These are phyloP conservation scores for Penicillium crustosum DNA, from an alignment of 2,329 filamentous ascomycete species.

Conservation along the genomic window DNA sequence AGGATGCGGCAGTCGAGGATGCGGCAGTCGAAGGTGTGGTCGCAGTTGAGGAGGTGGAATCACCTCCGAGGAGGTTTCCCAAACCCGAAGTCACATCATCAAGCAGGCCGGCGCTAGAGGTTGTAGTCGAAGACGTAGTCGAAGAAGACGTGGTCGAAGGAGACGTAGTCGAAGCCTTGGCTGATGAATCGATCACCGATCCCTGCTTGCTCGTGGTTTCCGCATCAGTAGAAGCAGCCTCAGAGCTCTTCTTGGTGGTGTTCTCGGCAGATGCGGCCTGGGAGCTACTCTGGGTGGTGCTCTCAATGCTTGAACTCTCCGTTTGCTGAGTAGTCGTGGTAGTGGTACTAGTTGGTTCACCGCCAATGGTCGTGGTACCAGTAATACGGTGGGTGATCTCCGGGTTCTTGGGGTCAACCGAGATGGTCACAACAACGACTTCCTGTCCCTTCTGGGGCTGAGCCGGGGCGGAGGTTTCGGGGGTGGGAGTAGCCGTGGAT, in stretches of 20 bases:
- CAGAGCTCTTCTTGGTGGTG: not conserved
- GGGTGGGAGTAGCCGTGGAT: not conserved
- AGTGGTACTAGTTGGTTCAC: slow-evolving; percentile 9
- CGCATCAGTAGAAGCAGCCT: slow-evolving; percentile 1
- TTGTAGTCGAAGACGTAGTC: not conserved
- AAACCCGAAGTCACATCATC: not conserved
- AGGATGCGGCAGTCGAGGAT: not conserved
- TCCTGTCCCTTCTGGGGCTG: slow-evolving; percentile 12
- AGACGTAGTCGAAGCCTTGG: slow-evolving; percentile 2
- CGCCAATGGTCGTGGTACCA: slow-evolving; percentile 16
- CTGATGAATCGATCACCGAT: not conserved
- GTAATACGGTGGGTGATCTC: slow-evolving; percentile 21
- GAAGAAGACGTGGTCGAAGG: not conserved
- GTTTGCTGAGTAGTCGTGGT: slow-evolving; percentile 9
- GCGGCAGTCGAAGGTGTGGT: not conserved
- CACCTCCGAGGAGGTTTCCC: not conserved
- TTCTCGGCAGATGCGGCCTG: not conserved
- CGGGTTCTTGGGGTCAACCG: slow-evolving; percentile 16
- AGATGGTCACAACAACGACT: slow-evolving; percentile 23
- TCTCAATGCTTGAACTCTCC: not conserved
- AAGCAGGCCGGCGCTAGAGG: not conserved
- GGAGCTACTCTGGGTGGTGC: not conserved
- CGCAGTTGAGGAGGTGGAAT: slow-evolving; percentile 2
- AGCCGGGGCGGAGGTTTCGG: not conserved
- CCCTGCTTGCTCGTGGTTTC: slow-evolving; percentile 2